Conservation (phyloP, 2,329 filamentous ascomycete genomes). For the Xylariaceae sp. region DNA sequence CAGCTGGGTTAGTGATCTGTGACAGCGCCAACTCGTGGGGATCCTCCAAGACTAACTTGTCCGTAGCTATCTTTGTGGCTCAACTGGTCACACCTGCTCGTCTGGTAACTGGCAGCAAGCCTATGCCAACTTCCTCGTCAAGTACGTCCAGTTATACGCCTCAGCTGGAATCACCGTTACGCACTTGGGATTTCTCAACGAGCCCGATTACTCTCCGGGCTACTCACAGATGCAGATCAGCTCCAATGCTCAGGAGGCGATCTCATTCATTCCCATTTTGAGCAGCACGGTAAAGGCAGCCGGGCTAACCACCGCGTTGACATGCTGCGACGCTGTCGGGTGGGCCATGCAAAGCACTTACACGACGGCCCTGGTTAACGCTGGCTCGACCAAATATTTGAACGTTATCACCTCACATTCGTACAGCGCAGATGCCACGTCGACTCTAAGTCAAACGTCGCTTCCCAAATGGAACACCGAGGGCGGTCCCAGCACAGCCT, state of each 20-base stretch:
- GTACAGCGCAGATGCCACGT: constrained; percentile 26
- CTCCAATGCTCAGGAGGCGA: constrained; percentile 39
- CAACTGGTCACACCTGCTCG: constrained; percentile 44
- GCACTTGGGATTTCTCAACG: constrained; percentile 54
- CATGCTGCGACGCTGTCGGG: constrained; percentile 50
- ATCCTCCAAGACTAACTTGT: background rate
- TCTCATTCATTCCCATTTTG: constrained; percentile 43
- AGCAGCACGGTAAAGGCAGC: constrained; percentile 46
- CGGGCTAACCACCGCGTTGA: constrained; percentile 47
- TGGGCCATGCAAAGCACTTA: constrained; percentile 22
- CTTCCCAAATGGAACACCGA: constrained; percentile 53
- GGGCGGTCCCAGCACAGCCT: constrained; percentile 42
- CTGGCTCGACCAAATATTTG: constrained; percentile 20
- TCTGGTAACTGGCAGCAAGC: constrained; percentile 53
- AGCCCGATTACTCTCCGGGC: constrained; percentile 46
- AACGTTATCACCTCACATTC: constrained; percentile 27
- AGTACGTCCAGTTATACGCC: constrained; percentile 54
- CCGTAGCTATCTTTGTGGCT: constrained; percentile 46
- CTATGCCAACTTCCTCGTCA: constrained; percentile 54
- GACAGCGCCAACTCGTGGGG: background rate
- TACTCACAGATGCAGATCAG: constrained; percentile 46
- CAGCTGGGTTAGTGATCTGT: constrained; percentile 25
- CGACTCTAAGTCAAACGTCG: constrained; percentile 19
- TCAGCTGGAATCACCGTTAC: constrained; percentile 50
- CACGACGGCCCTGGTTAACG: constrained; percentile 19